These are phyloP conservation scores for Trichoderma virens DNA, from an alignment of 495 filamentous ascomycete genomes.

Conservation along the genomic window DNA sequence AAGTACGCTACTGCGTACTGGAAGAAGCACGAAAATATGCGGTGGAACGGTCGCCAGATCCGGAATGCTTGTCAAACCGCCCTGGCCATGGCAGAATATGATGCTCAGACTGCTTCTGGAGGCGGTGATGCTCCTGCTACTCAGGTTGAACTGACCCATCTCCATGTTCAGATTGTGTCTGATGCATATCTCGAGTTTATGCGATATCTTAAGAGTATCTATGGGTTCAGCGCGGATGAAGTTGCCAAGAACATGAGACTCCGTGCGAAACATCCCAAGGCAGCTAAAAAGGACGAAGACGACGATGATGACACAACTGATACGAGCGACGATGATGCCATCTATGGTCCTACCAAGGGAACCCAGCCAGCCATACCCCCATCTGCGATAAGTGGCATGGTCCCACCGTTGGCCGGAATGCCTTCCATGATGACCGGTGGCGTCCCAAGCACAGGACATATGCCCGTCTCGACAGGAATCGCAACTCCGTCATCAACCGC, in stretches of 20 bases:
- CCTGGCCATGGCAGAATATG: constrained; percentile 23
- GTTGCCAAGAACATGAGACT: not conserved
- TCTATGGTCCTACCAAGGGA: too few relatives aligned
- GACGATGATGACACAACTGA: not conserved
- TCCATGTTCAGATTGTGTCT: not conserved
- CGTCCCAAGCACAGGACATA: too few relatives aligned
- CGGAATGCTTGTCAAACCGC: constrained; percentile 37
- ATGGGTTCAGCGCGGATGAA: not conserved
- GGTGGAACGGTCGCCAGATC: constrained; percentile 40
- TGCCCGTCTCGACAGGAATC: too few relatives aligned
- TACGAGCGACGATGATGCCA: not conserved
- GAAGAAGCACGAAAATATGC: constrained; percentile 12
- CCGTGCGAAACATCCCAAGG: not conserved
- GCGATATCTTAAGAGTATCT: not conserved
- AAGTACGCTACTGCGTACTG: constrained; percentile 17
- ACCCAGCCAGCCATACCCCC: too few relatives aligned
- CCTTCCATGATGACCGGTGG: too few relatives aligned
- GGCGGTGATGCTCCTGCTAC: not conserved
- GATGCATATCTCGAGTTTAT: not conserved
- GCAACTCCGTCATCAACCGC: too few relatives aligned
- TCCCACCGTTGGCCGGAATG: too few relatives aligned
- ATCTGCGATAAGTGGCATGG: too few relatives aligned
- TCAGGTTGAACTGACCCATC: not conserved
- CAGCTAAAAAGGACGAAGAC: not conserved
- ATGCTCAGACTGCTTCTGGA: not conserved